A percentile compares a stretch with the other conserved stretches of the same genome.
Conservation (phyloP, 2,329 filamentous ascomycete genomes). For the Colletotrichum nymphaeae region DNA sequence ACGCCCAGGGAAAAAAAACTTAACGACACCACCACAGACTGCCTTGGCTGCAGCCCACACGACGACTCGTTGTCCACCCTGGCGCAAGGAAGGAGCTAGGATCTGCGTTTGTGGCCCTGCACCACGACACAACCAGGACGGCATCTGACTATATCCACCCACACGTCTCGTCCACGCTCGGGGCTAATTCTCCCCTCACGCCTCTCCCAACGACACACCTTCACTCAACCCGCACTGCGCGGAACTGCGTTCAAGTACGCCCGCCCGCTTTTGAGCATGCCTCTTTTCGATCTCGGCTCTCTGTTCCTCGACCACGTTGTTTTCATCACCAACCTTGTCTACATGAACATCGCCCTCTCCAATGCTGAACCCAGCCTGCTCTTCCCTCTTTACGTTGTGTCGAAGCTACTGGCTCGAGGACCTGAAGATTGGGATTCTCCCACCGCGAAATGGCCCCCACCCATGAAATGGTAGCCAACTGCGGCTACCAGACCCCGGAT, state of each 20-base stretch:
- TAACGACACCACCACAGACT: neutral
- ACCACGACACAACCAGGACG: conserved; percentile 19
- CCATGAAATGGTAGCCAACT: conserved; percentile 43
- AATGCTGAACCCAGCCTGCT: conserved; percentile 60
- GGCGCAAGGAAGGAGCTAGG: conserved; percentile 25
- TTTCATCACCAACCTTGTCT: conserved; percentile 65
- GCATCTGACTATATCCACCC: conserved; percentile 34
- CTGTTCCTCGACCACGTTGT: conserved; percentile 62
- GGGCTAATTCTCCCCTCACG: conserved; percentile 20
- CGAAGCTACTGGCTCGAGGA: conserved; percentile 58
- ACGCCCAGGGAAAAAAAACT: conserved; percentile 3
- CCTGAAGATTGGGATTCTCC: conserved; percentile 58
- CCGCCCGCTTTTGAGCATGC: conserved; percentile 50
- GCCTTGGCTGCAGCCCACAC: conserved; percentile 22
- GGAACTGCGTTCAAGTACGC: conserved; percentile 26
- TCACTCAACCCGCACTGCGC: conserved; percentile 3
- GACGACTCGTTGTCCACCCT: conserved; percentile 19
- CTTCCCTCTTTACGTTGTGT: conserved; percentile 59
- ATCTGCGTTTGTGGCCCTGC: conserved; percentile 23
- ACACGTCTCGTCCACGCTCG: conserved; percentile 16
- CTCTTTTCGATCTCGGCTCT: conserved; percentile 63
- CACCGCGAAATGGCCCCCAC: conserved; percentile 50
- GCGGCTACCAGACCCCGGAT: conserved; percentile 52
- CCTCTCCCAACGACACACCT: conserved; percentile 9
- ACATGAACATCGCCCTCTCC: conserved; percentile 62